phyloP scores from a whole-genome alignment of 305 asterid genomes.

The Coffea humblotiana region DNA sequence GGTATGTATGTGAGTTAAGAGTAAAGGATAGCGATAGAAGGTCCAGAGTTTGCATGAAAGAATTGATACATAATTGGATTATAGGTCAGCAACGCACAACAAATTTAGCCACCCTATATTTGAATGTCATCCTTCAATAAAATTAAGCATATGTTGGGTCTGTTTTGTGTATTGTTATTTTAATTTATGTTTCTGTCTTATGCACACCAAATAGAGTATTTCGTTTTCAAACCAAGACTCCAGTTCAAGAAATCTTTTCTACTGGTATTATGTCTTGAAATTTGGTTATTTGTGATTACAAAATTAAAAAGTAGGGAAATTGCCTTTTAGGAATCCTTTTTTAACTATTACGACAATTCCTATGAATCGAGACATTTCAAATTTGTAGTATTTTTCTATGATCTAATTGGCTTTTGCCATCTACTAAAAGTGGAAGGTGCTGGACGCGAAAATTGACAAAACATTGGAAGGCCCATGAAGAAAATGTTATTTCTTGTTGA shows the following conservation, averaged over 20 bases:
- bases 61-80: conserved; percentile 12
- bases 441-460: too few species aligned
- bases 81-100: conserved; percentile 30
- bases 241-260: neutral
- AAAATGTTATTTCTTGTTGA: too few species aligned
- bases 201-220: neutral
- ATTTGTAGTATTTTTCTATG: too few species aligned
- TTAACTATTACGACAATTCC: too few species aligned
- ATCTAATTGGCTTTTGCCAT: too few species aligned
- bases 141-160: neutral
- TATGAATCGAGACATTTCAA: too few species aligned
- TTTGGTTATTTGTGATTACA: too few species aligned
- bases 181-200: neutral
- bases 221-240: neutral
- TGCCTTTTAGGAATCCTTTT: too few species aligned
- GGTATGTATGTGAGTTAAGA: neutral
- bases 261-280: too few species aligned
- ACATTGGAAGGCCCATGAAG: too few species aligned
- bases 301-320: too few species aligned
- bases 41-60: conserved; percentile 28
- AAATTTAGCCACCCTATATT: conserved; percentile 20
- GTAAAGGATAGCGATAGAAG: neutral
- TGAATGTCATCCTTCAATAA: conserved; percentile 1
- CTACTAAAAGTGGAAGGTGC: too few species aligned
- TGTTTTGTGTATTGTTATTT: conserved; percentile 1